These are phyloP conservation scores for Trichoderma breve DNA, from an alignment of 2,329 filamentous ascomycete species.

Conservation along the genomic window DNA sequence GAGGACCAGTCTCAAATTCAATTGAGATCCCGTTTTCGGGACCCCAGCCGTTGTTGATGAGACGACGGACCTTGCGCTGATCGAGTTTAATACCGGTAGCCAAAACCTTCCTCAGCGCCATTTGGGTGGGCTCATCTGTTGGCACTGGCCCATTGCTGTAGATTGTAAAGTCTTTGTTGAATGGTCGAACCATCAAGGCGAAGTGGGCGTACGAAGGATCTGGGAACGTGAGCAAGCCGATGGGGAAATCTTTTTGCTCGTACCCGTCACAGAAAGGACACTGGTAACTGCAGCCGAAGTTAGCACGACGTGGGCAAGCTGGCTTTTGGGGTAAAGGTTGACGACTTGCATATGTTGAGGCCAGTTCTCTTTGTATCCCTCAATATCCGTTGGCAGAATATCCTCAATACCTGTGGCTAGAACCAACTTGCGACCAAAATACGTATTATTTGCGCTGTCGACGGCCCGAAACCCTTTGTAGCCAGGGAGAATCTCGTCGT, in stretches of 20 bases:
- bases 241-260: conserved; percentile 50
- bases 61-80: conserved; percentile 34
- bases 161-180: conserved; percentile 45
- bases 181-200: conserved; percentile 42
- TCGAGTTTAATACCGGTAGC: conserved; percentile 40
- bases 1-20: conserved; percentile 40
- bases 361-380: conserved; percentile 47
- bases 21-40: conserved; percentile 32
- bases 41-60: conserved; percentile 23
- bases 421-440: conserved; percentile 51
- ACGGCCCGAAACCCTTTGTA: conserved; percentile 36
- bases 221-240: conserved; percentile 47
- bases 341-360: conserved; percentile 37
- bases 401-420: conserved; percentile 55
- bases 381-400: conserved; percentile 43
- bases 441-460: conserved; percentile 44
- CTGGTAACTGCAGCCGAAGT: conserved; percentile 34
- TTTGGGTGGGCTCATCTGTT: not conserved
- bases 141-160: conserved; percentile 47
- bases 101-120: conserved; percentile 25
- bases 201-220: conserved; percentile 36
- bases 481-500: conserved; percentile 22
- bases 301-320: not conserved
- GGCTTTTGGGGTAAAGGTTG: not conserved
- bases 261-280: conserved; percentile 61